These are phyloP conservation scores for Dactylellina leptospora DNA, from an alignment of 2,329 filamentous ascomycete genomes.

Conservation along the genomic window DNA sequence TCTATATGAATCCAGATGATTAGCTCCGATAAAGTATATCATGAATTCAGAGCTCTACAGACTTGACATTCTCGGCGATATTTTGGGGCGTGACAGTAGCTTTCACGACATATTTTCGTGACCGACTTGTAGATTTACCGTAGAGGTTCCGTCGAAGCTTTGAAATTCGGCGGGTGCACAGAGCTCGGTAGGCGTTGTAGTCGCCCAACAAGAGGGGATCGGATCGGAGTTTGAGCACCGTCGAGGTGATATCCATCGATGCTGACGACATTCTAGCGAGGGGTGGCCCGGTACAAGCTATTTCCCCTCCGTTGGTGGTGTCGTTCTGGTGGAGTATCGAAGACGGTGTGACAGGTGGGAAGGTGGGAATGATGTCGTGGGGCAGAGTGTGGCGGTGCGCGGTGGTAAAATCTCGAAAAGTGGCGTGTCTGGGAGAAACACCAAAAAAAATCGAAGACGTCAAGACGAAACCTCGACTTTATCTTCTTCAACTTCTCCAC, in stretches of 20 bases:
- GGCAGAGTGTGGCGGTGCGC: conserved; percentile 39
- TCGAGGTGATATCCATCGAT: conserved; percentile 87
- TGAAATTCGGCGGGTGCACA: conserved; percentile 81
- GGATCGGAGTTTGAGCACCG: conserved; percentile 80
- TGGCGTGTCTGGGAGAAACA: conserved; percentile 38
- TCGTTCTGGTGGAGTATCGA: not conserved
- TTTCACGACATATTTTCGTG: conserved; percentile 82
- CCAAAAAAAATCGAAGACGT: conserved; percentile 22
- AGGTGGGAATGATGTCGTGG: conserved; percentile 29
- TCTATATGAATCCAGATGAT: conserved; percentile 63
- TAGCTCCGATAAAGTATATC: not conserved
- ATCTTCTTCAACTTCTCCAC: not conserved
- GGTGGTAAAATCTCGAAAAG: conserved; percentile 41
- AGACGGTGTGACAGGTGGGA: conserved; percentile 15
- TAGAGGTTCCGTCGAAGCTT: conserved; percentile 85
- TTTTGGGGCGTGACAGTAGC: conserved; percentile 76
- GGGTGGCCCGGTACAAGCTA: not conserved
- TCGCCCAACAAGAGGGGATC: conserved; percentile 87
- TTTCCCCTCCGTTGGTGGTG: not conserved
- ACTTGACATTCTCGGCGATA: conserved; percentile 79
- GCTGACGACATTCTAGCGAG: not conserved
- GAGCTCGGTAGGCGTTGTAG: conserved; percentile 82
- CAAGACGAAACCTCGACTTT: conserved; percentile 2
- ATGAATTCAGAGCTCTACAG: conserved; percentile 60
- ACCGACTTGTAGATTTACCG: conserved; percentile 77